Evolutionary conservation across 2,329 filamentous ascomycete species (phyloP).

Genomic region (Pyrenochaeta sp.): DNA sequence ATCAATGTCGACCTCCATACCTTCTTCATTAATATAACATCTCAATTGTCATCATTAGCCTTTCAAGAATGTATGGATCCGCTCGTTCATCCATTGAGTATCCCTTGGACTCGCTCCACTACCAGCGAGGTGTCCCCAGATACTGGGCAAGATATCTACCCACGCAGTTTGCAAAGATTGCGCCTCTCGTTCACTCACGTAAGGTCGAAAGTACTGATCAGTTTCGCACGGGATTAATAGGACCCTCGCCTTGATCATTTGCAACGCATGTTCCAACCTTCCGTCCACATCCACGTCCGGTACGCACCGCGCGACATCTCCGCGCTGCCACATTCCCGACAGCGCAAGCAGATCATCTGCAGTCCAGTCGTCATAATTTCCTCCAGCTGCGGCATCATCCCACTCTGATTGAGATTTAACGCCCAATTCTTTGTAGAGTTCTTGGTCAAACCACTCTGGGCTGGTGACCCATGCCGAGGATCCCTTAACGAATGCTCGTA

Average conservation of each 20-base stretch:
- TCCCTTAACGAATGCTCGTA: conserved; percentile 48
- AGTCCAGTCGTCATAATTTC: conserved; percentile 36
- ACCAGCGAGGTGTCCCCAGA: conserved; percentile 55
- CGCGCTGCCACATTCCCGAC: conserved; percentile 54
- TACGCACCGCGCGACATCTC: conserved; percentile 48
- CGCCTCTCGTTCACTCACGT: conserved; percentile 50
- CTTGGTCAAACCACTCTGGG: conserved; percentile 52
- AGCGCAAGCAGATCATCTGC: conserved; percentile 50
- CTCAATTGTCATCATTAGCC: neutral
- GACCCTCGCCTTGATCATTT: conserved; percentile 46
- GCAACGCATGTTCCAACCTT: conserved; percentile 45
- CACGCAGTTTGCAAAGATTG: conserved; percentile 42
- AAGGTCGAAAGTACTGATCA: conserved; percentile 53
- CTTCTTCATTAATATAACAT: neutral
- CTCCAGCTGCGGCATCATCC: conserved; percentile 34
- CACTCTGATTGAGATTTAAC: conserved; percentile 32
- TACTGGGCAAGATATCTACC: conserved; percentile 45
- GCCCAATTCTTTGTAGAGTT: conserved; percentile 47
- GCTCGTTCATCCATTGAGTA: conserved; percentile 28
- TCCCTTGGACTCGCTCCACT: conserved; percentile 48
- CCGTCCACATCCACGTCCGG: conserved; percentile 22
- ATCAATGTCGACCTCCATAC: too few relatives aligned
- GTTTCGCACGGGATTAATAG: conserved; percentile 52
- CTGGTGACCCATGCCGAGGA: conserved; percentile 54
- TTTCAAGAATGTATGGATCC: conserved; percentile 19